Evolutionary conservation across 768 basidiomycete species (phyloP), one percentile per base, ranked within the genome.

Genomic region (Dioszegia crocea): DNA sequence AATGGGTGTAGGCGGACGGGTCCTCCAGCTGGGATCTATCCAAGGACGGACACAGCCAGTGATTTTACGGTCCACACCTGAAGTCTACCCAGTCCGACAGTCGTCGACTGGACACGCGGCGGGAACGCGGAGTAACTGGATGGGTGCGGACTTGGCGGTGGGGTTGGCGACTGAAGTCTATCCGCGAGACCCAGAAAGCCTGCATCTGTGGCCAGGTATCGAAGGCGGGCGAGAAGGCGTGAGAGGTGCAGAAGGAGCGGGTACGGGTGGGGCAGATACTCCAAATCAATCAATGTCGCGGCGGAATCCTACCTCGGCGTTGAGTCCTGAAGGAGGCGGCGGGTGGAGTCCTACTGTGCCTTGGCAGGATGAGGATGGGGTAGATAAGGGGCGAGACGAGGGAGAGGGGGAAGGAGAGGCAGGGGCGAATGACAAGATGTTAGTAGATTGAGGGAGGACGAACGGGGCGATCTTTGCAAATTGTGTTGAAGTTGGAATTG

Each of bases 151-250:
- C 16, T 21, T 33, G 21, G 41, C 14, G 9, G 19, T 38, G 26
- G 59, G 51, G 26, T 33, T 65, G 23, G 63, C 59, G 27, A 65
- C 63, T 17, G 63, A 65, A 41, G 60, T 65, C 9, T 65, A 65
- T 39, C 63, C 60, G 21, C 31, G 63, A 16, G 63, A 65, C 59
- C 63, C 63, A 19, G 60, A 65, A 30, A 50, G 48, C 19, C 27
- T 24, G 17, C 17, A 57, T 10, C 30, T 60, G 17, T 64, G 63
- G 63, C 47, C 47, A 4, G 47, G 47, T 9, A 33, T 48, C 17
- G 27, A 48, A 3, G 19, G 6, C 9, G 26, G 23, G 45, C 23
- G 47, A 6, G 45, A 46, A 9, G 45, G 26, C 23, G 26, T 12
- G 8, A 27, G 24, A n/a, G 19, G 19, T 9, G 12, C 45, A n/a